A percentile compares a stretch with the other conserved stretches of the same genome.
Conservation (phyloP, 192 early-diverging fungal species). For the Entomortierella beljakovae region DNA sequence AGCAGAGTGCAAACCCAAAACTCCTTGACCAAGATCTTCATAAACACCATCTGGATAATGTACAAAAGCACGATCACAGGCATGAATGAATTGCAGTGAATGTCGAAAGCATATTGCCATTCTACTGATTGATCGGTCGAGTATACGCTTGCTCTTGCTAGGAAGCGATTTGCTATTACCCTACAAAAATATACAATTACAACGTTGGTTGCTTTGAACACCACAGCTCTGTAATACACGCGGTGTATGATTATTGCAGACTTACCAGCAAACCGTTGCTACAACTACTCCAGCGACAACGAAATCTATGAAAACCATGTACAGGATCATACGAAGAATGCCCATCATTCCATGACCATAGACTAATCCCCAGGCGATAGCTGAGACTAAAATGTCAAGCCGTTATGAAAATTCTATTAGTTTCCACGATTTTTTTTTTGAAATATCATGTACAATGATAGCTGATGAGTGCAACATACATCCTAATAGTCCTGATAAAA, state of each 20-base stretch:
- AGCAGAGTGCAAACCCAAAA: conserved; percentile 86
- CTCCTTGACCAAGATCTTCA: conserved; percentile 81
- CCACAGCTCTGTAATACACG: no score
- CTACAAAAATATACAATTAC: conserved; percentile 15
- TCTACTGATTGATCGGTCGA: conserved; percentile 90
- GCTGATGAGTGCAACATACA: conserved; percentile 68
- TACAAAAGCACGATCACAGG: conserved; percentile 89
- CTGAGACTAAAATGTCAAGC: conserved; percentile 66
- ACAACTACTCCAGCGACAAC: conserved; percentile 76
- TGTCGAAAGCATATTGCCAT: conserved; percentile 97
- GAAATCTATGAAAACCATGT: conserved; percentile 88
- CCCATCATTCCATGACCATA: conserved; percentile 76
- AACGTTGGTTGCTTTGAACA: not conserved
- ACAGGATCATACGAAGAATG: conserved; percentile 78
- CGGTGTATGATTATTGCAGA: not conserved
- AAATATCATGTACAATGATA: not conserved
- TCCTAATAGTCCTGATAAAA: conserved; percentile 73
- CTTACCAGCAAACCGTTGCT: conserved; percentile 81
- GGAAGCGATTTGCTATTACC: conserved; percentile 79
- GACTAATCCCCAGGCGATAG: conserved; percentile 84
- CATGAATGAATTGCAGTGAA: conserved; percentile 97
- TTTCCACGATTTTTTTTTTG: not conserved
- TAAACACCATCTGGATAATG: conserved; percentile 93
- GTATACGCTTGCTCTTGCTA: conserved; percentile 79
- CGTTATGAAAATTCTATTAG: not conserved